Evolutionary conservation across 805 yeast genomes (phyloP), one percentile per base, ranked within the genome.

Genomic region (Spencermartinsiella europaea): DNA sequence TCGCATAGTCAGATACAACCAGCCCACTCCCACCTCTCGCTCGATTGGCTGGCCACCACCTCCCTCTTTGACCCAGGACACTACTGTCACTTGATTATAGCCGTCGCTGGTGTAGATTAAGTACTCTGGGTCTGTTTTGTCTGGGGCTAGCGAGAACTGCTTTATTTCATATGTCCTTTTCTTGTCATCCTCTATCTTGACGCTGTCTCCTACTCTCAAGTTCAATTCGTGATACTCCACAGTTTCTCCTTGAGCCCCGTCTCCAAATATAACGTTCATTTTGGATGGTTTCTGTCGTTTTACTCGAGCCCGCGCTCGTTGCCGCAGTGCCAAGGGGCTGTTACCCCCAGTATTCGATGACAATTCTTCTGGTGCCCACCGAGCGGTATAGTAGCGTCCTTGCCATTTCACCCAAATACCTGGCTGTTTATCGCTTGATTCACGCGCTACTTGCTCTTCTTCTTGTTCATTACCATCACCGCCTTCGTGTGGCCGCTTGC

Each of bases 171-270:
- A 53, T 27, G 36, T 35, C 28, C 21, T 19, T 31, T 44, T 46
- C 40, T 49, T 45, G 34, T 52, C 48, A 5, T 48, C 40, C 16
- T 42, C 46, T n/a, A 44, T 22, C 41, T 54, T 53, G 19, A 55
- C 53, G 17, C 38, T 45, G 34, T 55, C 57, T 2, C 55, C 57
- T 1, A 42, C 35, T 34, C 36, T 37, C 2, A 55, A 27, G 42
- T 55, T 56, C 14, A 55, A 34, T 20, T 41, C 40, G 15, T 25
- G 38, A 22, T 22, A 14, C 17, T 38, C 42, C 33, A 12, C n/a
- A 14, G 42, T 27, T 20, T 38, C 42, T 5, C 42, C 42, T 25
- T 38, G 31, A 4, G 16, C 17, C 10, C 42, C 42, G 22, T 38
- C 42, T 7, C 42, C 42, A 22, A 38, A 38, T n/a, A 38, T 10